phyloP scores from a whole-genome alignment of 495 filamentous ascomycete genomes.

The Annulohypoxylon maeteangense region DNA sequence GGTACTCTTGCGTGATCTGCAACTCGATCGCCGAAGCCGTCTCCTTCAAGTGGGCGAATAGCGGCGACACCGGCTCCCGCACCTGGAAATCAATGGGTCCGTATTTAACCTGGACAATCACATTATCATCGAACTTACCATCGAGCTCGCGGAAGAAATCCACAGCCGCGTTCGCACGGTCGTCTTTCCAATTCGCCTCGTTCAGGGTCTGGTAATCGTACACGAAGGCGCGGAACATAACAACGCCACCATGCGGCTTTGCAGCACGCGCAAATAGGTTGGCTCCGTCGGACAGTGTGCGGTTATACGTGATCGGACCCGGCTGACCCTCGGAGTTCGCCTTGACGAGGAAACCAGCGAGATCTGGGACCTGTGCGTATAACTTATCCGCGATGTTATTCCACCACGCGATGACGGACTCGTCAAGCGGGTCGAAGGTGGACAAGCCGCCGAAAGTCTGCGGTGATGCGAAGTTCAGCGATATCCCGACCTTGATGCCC shows the following conservation, averaged over 20 bases:
- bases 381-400: slow-evolving; percentile 65
- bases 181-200: slow-evolving; percentile 69
- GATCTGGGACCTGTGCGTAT: slow-evolving; percentile 70
- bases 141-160: slow-evolving; percentile 74
- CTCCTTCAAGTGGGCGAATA: slow-evolving; percentile 71
- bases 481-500: slow-evolving; percentile 72
- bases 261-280: slow-evolving; percentile 74
- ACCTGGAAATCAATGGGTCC: slow-evolving; percentile 83
- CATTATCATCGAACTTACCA: slow-evolving; percentile 73
- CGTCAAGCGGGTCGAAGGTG: slow-evolving; percentile 74
- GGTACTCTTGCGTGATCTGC: slow-evolving; percentile 74
- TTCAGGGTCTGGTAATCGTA: slow-evolving; percentile 67
- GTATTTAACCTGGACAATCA: slow-evolving; percentile 78
- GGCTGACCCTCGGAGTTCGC: slow-evolving; percentile 80
- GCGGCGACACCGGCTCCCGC: slow-evolving; percentile 73
- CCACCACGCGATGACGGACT: slow-evolving; percentile 71
- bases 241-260: slow-evolving; percentile 70
- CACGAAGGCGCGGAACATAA: slow-evolving; percentile 80
- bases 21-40: slow-evolving; percentile 72
- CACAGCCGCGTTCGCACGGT: slow-evolving; percentile 75
- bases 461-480: slow-evolving; percentile 75
- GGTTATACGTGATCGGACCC: slow-evolving; percentile 74
- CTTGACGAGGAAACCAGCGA: slow-evolving; percentile 77
- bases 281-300: slow-evolving; percentile 74
- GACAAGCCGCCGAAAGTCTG: slow-evolving; percentile 63